These are phyloP conservation scores for Anisodus acutangulus DNA, from an alignment of 257 asterid species.

Conservation along the genomic window DNA sequence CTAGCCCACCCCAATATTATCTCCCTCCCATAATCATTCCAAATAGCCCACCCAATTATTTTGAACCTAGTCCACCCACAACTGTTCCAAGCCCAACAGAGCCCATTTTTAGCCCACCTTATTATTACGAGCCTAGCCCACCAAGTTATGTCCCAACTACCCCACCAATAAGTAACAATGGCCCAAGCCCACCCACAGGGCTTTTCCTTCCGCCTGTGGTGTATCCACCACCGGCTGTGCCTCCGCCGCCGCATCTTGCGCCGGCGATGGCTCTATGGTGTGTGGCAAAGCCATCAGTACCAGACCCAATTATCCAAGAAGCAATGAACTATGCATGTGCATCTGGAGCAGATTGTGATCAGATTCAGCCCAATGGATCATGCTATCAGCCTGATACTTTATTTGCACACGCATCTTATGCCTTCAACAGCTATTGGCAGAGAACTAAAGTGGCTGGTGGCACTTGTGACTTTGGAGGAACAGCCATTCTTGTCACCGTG, in stretches of 20 bases:
- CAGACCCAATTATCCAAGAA: slow-evolving; percentile 86
- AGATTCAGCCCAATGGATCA: slow-evolving; percentile 68
- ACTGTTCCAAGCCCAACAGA: slow-evolving; percentile 45
- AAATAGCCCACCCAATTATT: slow-evolving; percentile 46
- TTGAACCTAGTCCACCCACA: slow-evolving; percentile 50
- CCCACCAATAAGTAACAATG: slow-evolving; percentile 39
- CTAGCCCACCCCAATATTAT: slow-evolving; percentile 44
- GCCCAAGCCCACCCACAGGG: slow-evolving; percentile 46
- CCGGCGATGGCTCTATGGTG: slow-evolving; percentile 73
- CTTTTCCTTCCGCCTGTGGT: slow-evolving; percentile 78
- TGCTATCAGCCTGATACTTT: slow-evolving; percentile 80
- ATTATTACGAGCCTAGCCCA: slow-evolving; percentile 35
- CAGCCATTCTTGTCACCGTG: slow-evolving; percentile 80
- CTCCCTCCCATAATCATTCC: slow-evolving; percentile 40
- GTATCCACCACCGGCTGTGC: slow-evolving; percentile 78
- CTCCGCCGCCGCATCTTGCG: slow-evolving; percentile 69
- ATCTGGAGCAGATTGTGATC: slow-evolving; percentile 84
- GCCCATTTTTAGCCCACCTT: slow-evolving; percentile 41
- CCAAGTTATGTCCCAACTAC: slow-evolving; percentile 37
- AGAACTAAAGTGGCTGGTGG: slow-evolving; percentile 77
- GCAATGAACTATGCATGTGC: slow-evolving; percentile 96
- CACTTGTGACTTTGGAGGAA: slow-evolving; percentile 90
- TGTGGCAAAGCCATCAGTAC: slow-evolving; percentile 93
- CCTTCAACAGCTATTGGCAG: slow-evolving; percentile 93
- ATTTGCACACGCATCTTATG: slow-evolving; percentile 89